Conservation (phyloP, 1,284 basidiomycete genomes). For the Heterobasidion occidentale region DNA sequence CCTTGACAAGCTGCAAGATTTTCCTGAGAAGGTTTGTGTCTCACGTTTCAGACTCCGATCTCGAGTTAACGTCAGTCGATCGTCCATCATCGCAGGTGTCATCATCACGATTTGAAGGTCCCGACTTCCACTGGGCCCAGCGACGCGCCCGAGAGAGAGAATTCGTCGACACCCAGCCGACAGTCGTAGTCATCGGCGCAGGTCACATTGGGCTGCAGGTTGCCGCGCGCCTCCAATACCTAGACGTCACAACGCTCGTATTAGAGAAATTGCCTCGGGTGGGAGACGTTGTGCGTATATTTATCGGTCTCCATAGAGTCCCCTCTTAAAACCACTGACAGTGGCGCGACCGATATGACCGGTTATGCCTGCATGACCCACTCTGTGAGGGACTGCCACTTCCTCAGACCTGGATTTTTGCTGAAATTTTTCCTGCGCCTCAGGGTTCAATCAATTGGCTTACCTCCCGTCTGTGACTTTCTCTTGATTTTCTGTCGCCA, state of each 20-base stretch:
- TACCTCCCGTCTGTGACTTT: background rate
- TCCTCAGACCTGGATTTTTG: too few species aligned
- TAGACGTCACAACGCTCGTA: slow-evolving; percentile 29
- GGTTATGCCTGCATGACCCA: slow-evolving; percentile 58
- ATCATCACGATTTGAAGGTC: slow-evolving; percentile 32
- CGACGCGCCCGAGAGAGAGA: slow-evolving; percentile 33
- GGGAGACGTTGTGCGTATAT: slow-evolving; percentile 27
- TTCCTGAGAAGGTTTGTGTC: slow-evolving; percentile 34
- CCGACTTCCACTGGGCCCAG: slow-evolving; percentile 29
- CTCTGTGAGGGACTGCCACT: slow-evolving; percentile 40
- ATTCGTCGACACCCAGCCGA: slow-evolving; percentile 22
- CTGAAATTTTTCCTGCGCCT: too few species aligned
- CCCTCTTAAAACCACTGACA: background rate
- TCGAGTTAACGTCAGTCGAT: background rate
- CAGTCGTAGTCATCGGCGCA: slow-evolving; percentile 52
- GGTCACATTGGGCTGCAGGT: slow-evolving; percentile 59
- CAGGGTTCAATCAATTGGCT: background rate
- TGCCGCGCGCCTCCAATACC: slow-evolving; percentile 48
- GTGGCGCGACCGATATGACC: slow-evolving; percentile 53
- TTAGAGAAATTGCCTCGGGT: slow-evolving; percentile 41
- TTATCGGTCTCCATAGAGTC: background rate
- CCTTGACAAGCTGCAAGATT: slow-evolving; percentile 45
- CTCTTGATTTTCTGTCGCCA: background rate
- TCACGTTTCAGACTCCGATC: background rate
- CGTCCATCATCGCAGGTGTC: slow-evolving; percentile 13